Evolutionary conservation across 2,329 filamentous ascomycete genomes (phyloP).

Genomic region (Clarireedia sp.): DNA sequence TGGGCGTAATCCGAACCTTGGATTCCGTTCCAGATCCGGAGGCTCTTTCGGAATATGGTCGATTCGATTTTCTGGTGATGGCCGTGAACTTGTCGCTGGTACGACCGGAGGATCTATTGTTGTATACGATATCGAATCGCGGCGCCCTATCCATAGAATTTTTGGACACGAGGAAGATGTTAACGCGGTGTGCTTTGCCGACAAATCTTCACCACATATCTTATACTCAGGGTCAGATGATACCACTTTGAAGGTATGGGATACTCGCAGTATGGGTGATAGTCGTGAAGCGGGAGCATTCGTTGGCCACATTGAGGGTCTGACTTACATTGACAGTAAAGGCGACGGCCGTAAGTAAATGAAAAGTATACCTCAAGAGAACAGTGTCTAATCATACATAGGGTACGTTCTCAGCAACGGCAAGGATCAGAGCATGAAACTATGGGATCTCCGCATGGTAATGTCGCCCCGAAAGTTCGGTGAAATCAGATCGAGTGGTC

Average conservation of each 20-base stretch:
- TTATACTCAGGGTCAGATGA: conserved; percentile 96
- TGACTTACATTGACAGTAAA: conserved; percentile 64
- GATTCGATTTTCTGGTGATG: conserved; percentile 85
- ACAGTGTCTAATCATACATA: conserved; percentile 4
- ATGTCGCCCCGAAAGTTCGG: conserved; percentile 62
- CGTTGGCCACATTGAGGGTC: conserved; percentile 56
- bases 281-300: conserved; percentile 61
- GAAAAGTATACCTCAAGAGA: not conserved
- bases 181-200: conserved; percentile 93
- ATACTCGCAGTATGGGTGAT: conserved; percentile 84
- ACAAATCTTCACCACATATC: conserved; percentile 81
- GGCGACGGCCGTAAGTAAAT: conserved; percentile 49
- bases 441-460: conserved; percentile 92
- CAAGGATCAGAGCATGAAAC: conserved; percentile 95
- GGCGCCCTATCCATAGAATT: conserved; percentile 55
- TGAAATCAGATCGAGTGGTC: conserved; percentile 45
- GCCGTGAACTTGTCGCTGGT: conserved; percentile 81
- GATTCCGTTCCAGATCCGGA: not conserved
- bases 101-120: conserved; percentile 73
- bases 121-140: conserved; percentile 85
- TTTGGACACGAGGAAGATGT: conserved; percentile 77
- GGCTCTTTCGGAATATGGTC: conserved; percentile 69
- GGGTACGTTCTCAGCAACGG: conserved; percentile 83
- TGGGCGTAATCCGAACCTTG: conserved; percentile 16
- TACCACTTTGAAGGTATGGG: conserved; percentile 91